Evolutionary conservation across 2,329 filamentous ascomycete species (phyloP), one percentile per base, ranked within the genome.

Genomic region (Pyricularia sp.): DNA sequence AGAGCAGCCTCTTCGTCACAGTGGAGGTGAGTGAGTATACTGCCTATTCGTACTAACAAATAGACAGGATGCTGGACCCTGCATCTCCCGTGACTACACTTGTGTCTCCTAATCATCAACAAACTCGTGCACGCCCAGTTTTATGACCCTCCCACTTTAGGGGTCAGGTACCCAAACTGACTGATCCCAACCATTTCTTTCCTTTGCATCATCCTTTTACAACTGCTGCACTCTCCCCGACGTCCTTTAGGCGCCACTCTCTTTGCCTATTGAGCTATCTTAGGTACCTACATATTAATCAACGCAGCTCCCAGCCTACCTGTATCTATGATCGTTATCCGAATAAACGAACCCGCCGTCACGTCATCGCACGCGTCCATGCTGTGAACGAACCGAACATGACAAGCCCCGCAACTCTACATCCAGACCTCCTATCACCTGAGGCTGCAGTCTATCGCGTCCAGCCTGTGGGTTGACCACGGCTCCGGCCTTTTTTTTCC

Each of bases 361-460:
- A 67, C 66, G 66, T 67, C 66, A 67, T 67, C 30, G 42, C 42
- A 30, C 55, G 66, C 66, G 55, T 67, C 55, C 66, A 63, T 68
- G 58, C n/a, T 55, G 58, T 61, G 25, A 61, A 61, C 58, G 23
- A 61, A 61, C 23, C 58, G 66, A 68, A 63, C 66, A 68, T 68
- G 66, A 63, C 55, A 33, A 26, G 55, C 66, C 66, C 66, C 66
- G 58, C 66, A 61, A 66, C 33, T 33, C 64, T 14, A 66, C n/a
- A 33, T n/a, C 64, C 64, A 36, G 33, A 66, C 30, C 36, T 66
- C 33, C 64, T 20, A 66, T n/a, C 42, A 68, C 30, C 31, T 50
- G 55, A 63, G 42, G 66, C 66, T 64, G 66, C 58, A 33, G 55
- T 31, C 30, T 31, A 31, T 55, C 26, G 66, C 20, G 58, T 30